Evolutionary conservation across 2,329 filamentous ascomycete species (phyloP).

Genomic region (Furcasterigmium sp.): DNA sequence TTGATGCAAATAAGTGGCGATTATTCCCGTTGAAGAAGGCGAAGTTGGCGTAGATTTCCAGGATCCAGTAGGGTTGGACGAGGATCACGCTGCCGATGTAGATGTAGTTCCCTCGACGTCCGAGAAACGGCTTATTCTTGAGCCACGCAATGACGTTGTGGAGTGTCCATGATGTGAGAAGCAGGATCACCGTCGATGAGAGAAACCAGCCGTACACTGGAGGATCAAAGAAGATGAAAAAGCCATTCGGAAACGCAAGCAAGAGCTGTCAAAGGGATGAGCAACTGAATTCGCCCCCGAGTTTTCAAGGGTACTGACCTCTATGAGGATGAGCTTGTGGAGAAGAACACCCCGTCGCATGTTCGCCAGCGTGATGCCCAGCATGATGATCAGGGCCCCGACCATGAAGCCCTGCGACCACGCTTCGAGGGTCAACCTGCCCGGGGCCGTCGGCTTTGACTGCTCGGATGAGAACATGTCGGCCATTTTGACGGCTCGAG

Average conservation of each 20-base stretch:
- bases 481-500: neutral
- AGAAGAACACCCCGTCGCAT: constrained; percentile 40
- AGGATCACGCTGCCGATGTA: constrained; percentile 56
- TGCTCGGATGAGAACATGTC: neutral
- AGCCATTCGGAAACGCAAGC: constrained; percentile 51
- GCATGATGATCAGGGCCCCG: constrained; percentile 42
- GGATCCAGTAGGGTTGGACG: constrained; percentile 57
- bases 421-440: constrained; percentile 29
- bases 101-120: constrained; percentile 39
- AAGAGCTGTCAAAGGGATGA: constrained; percentile 33
- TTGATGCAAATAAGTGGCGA: constrained; percentile 45
- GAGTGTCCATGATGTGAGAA: constrained; percentile 58
- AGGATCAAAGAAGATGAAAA: constrained; percentile 48
- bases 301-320: too few relatives aligned
- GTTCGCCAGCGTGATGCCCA: constrained; percentile 40
- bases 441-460: constrained; percentile 10
- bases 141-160: constrained; percentile 66
- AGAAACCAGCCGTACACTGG: constrained; percentile 60
- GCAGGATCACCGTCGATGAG: constrained; percentile 51
- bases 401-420: constrained; percentile 45
- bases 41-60: constrained; percentile 63
- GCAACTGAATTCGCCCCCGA: too few relatives aligned
- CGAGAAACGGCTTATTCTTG: constrained; percentile 58
- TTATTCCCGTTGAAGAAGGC: constrained; percentile 54
- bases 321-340: constrained; percentile 44